Conservation (phyloP, 2,329 filamentous ascomycete genomes). For the Verticillium dahliae region DNA sequence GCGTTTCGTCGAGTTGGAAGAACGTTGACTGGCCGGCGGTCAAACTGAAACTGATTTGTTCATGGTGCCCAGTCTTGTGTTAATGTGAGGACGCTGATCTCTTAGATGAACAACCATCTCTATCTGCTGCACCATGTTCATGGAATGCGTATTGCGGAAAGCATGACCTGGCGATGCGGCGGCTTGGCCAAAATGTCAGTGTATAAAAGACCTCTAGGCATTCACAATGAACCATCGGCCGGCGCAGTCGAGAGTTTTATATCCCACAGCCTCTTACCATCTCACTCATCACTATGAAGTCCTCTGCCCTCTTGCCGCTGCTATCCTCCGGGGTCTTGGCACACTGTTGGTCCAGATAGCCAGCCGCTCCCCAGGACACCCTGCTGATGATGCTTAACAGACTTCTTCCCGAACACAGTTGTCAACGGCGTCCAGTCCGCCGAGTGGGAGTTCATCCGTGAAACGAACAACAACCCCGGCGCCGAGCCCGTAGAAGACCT, state of each 20-base stretch:
- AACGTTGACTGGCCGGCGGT: neutral
- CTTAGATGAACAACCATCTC: neutral
- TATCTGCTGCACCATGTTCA: neutral
- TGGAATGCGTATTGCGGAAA: neutral
- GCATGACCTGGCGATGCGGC: neutral
- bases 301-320: neutral
- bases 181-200: neutral
- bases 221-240: neutral
- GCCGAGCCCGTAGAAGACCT: constrained; percentile 21
- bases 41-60: neutral
- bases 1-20: neutral
- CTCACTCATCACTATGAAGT: neutral
- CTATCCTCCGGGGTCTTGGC: neutral
- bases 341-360: neutral
- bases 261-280: neutral
- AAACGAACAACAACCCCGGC: constrained; percentile 24
- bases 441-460: constrained; percentile 23
- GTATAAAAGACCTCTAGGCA: neutral
- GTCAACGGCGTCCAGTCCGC: constrained; percentile 4
- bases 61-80: neutral
- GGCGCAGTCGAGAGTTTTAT: neutral
- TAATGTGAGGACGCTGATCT: neutral
- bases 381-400: neutral
- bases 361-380: neutral
- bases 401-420: constrained; percentile 9